Conservation (phyloP, 2,329 filamentous ascomycete species). For the Neocatenulostroma microsporum region DNA sequence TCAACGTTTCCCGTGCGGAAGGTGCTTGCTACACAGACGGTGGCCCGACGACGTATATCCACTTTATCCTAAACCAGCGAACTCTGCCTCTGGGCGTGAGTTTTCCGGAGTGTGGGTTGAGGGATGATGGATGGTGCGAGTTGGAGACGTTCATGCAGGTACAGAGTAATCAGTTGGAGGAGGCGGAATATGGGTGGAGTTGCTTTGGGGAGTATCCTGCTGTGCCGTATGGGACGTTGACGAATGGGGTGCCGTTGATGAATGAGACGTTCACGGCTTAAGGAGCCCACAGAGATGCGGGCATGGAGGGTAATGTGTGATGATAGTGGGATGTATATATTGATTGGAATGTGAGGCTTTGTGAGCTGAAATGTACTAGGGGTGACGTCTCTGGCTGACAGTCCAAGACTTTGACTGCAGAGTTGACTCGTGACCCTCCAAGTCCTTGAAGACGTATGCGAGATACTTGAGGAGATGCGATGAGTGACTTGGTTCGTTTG, state of each 20-base stretch:
- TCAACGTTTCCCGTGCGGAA: constrained; percentile 46
- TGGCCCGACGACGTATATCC: constrained; percentile 58
- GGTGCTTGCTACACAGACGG: constrained; percentile 41
- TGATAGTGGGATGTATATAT: too few relatives aligned
- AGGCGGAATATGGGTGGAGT: constrained; percentile 55
- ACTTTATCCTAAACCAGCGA: constrained; percentile 61
- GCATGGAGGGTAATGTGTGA: too few relatives aligned
- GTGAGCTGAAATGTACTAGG: too few relatives aligned
- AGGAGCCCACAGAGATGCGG: too few relatives aligned
- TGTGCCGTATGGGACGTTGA: constrained; percentile 43
- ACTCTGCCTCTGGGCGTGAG: constrained; percentile 62
- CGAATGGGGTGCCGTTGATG: constrained; percentile 42
- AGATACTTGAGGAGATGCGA: too few relatives aligned
- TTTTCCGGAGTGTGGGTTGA: constrained; percentile 55
- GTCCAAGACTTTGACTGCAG: too few relatives aligned
- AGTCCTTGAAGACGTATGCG: too few relatives aligned
- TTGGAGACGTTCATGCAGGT: constrained; percentile 58
- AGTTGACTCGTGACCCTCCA: too few relatives aligned
- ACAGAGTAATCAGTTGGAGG: constrained; percentile 50
- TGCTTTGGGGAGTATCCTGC: constrained; percentile 54
- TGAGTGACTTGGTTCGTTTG: too few relatives aligned
- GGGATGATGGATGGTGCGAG: constrained; percentile 72
- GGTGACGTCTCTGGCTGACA: too few relatives aligned
- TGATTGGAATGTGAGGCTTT: too few relatives aligned
- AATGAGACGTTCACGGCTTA: constrained; percentile 3